Evolutionary conservation across 2,329 filamentous ascomycete species (phyloP).

Genomic region (Ophiostoma australiae): DNA sequence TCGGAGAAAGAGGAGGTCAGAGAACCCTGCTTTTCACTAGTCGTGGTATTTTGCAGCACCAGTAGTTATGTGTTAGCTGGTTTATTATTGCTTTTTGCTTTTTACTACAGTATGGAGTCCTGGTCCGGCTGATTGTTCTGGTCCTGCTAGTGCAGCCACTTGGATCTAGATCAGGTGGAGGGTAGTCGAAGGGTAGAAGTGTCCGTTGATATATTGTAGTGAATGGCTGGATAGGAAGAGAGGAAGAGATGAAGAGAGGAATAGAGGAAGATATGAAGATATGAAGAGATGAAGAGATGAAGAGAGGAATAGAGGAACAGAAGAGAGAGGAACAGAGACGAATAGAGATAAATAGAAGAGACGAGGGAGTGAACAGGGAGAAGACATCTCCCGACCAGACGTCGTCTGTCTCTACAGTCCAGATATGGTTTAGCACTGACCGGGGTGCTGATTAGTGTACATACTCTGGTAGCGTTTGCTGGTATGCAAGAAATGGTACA

Average conservation of each 20-base stretch:
- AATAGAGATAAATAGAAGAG: background rate
- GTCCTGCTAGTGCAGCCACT: background rate
- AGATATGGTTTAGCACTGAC: conserved; percentile 12
- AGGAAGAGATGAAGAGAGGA: background rate
- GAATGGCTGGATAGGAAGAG: background rate
- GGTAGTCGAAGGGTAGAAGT: too few species aligned
- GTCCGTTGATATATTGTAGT: too few species aligned
- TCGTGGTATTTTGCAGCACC: too few species aligned
- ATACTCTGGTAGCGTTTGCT: background rate
- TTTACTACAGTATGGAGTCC: background rate
- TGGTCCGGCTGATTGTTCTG: background rate
- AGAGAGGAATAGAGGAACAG: background rate
- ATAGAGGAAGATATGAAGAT: background rate
- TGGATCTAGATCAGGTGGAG: background rate
- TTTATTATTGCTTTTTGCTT: too few species aligned
- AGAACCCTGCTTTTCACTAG: too few species aligned
- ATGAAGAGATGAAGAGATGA: background rate
- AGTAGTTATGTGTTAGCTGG: too few species aligned
- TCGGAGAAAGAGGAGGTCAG: too few species aligned
- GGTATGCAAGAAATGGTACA: background rate
- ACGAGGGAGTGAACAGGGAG: background rate
- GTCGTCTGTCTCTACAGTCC: conserved; percentile 9
- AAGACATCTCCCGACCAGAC: background rate
- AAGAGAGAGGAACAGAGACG: background rate
- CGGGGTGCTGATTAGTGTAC: conserved; percentile 10